Base-by-base conservation (phyloP, 352 stramenopile genomes). In the Globisporangium apiculatum region DNA sequence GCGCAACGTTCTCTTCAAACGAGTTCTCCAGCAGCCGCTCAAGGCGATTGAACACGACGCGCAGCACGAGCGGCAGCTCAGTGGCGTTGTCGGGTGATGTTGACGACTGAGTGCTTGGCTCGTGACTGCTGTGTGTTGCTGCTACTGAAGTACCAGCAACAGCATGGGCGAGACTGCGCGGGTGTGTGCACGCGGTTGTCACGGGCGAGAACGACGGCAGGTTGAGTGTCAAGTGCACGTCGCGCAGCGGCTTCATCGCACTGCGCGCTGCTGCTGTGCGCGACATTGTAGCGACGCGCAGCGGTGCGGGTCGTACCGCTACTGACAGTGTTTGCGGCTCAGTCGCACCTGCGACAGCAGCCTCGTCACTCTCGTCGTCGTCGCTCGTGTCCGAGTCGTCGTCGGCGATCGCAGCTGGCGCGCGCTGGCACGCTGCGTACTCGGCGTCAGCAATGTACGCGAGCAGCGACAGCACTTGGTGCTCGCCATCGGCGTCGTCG, bases 401-500 rank as follows among this genome's bases (percentile, higher is more conserved):
- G 35, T 65, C 59, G 55, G 85, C 75, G 37, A 65, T 76, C 24
- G 64, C 71, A 36, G 65, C 62, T n/a, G 75, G 72, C 12, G 69
- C 72, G n/a, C 71, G 76, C 60, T 89, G 78, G 40, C 81, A 91
- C 35, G 79, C 82, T 18, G 76, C 76, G 35, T 89, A 92, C 54
- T 95, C 85, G 0, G 83, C 85, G 43, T 91, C 83, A 0, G 82
- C 83, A 42, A 95, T 92, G 61, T 95, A 95, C 51, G 80, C 89
- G 14, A 95, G 64, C 15, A 93, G 57, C 43, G 85, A 95, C 2
- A 93, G 62, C 48, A 93, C 83, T 52, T 91, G 83, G 51, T 83
- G 68, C 52, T 89, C 79, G 55, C 76, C 71, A 8, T 43, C 40
- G 40, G 7, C 40, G 53, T 86, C 76, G 17, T 83, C 73, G 15